Conservation (phyloP, 495 filamentous ascomycete genomes). For the Penicillium tannophilum region DNA sequence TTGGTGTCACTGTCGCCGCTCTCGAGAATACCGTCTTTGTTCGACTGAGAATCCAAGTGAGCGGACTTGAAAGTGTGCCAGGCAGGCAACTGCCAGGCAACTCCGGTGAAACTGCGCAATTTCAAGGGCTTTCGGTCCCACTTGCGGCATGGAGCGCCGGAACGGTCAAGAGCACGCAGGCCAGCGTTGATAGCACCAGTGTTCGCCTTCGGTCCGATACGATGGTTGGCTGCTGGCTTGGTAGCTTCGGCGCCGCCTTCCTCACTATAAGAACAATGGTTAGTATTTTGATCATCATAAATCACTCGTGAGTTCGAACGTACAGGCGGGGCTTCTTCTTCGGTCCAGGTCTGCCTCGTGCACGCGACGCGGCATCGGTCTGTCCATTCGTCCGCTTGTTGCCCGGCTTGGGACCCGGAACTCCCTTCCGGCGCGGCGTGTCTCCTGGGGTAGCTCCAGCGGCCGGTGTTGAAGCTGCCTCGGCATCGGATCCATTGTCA, state of each 20-base stretch:
- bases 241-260: slow-evolving; percentile 60
- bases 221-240: slow-evolving; percentile 57
- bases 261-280: slow-evolving; percentile 47
- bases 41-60: slow-evolving; percentile 39
- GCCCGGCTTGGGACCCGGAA: slow-evolving; percentile 57
- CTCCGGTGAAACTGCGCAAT: slow-evolving; percentile 91
- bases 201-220: slow-evolving; percentile 96
- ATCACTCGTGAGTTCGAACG: slow-evolving; percentile 1
- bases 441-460: slow-evolving; percentile 57
- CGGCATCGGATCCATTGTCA: slow-evolving; percentile 57
- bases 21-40: slow-evolving; percentile 39
- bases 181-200: slow-evolving; percentile 97
- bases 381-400: slow-evolving; percentile 62
- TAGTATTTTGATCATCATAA: slow-evolving; percentile 13
- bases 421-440: slow-evolving; percentile 55
- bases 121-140: slow-evolving; percentile 82
- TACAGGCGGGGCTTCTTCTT: slow-evolving; percentile 96
- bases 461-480: slow-evolving; percentile 55
- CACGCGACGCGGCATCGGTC: slow-evolving; percentile 61
- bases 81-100: slow-evolving; percentile 77
- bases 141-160: slow-evolving; percentile 85
- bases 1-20: slow-evolving; percentile 75
- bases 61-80: slow-evolving; percentile 74
- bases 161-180: slow-evolving; percentile 88
- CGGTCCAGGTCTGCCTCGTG: slow-evolving; percentile 83